A percentile compares a stretch with the other conserved stretches of the same genome.
phyloP scores from a whole-genome alignment of 2,329 filamentous ascomycete species.

The Scytalidium lignicola region DNA sequence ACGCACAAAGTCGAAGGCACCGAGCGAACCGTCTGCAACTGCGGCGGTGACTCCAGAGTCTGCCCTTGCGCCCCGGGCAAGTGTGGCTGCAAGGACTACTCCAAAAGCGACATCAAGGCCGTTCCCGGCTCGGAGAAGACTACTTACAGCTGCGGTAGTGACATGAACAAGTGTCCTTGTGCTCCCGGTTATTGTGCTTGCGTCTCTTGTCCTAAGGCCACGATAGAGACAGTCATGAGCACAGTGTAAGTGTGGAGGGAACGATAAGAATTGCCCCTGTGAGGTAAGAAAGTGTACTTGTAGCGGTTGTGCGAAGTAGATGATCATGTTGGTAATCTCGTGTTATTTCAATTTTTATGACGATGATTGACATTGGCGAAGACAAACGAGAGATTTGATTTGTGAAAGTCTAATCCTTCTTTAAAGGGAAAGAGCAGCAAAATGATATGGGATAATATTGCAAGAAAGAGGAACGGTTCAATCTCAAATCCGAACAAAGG shows the following conservation, averaged over 20 bases:
- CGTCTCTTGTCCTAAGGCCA: conserved; percentile 31
- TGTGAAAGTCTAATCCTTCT: too few species aligned
- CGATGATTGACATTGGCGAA: too few species aligned
- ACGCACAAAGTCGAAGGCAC: conserved; percentile 23
- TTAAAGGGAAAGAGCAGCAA: too few species aligned
- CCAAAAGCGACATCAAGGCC: conserved; percentile 36
- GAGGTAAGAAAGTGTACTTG: conserved; percentile 32
- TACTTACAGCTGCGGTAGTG: conserved; percentile 30
- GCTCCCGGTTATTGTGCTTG: conserved; percentile 34
- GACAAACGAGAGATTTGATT: too few species aligned
- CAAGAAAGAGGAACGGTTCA: too few species aligned
- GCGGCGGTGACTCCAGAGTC: conserved; percentile 28
- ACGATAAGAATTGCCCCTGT: conserved; percentile 29
- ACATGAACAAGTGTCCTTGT: conserved; percentile 30
- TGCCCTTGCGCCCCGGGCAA: conserved; percentile 32
- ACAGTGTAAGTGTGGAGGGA: conserved; percentile 32
- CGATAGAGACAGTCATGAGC: conserved; percentile 30
- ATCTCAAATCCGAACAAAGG: conserved; percentile 45
- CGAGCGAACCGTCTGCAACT: conserved; percentile 34
- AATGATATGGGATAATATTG: too few species aligned
- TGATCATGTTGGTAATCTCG: too few species aligned
- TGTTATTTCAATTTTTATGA: too few species aligned
- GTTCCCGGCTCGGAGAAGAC: conserved; percentile 29
- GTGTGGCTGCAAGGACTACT: conserved; percentile 37
- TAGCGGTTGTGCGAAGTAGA: conserved; percentile 3